A percentile compares a stretch with the other conserved stretches of the same genome.
phyloP scores from a whole-genome alignment of 345 rosid genomes.

The Cochlearia excelsa region DNA sequence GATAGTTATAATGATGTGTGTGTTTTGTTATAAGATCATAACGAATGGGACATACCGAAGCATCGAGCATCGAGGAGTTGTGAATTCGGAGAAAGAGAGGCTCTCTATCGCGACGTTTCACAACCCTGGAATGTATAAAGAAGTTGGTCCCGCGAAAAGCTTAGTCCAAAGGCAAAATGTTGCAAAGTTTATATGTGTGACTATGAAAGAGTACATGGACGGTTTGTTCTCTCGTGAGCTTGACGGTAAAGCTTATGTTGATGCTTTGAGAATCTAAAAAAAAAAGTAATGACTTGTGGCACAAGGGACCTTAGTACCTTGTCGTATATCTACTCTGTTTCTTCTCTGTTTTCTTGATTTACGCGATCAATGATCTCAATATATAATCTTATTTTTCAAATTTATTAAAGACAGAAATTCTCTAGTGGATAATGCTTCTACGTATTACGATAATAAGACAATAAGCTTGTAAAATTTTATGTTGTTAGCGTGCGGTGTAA shows the following conservation, averaged over 20 bases:
- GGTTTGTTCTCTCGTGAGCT: constrained; percentile 27
- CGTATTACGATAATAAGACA: constrained; percentile 12
- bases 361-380: background rate
- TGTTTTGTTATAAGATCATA: constrained; percentile 30
- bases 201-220: constrained; percentile 22
- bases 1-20: background rate
- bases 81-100: constrained; percentile 40
- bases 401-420: background rate
- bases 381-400: background rate
- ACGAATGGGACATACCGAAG: constrained; percentile 41
- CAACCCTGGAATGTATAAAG: constrained; percentile 25
- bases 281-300: background rate
- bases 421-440: constrained; percentile 15
- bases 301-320: background rate
- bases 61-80: constrained; percentile 43
- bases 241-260: constrained; percentile 36
- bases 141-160: constrained; percentile 35
- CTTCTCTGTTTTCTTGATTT: background rate
- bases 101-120: constrained; percentile 39
- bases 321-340: background rate
- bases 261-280: constrained; percentile 30
- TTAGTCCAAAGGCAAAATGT: constrained; percentile 27
- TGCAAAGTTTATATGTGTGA: constrained; percentile 26
- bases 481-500: constrained; percentile 23
- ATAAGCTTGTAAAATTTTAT: constrained; percentile 9